Base-by-base conservation (phyloP, 768 basidiomycete species). In the Boletus pseudopeckii region DNA sequence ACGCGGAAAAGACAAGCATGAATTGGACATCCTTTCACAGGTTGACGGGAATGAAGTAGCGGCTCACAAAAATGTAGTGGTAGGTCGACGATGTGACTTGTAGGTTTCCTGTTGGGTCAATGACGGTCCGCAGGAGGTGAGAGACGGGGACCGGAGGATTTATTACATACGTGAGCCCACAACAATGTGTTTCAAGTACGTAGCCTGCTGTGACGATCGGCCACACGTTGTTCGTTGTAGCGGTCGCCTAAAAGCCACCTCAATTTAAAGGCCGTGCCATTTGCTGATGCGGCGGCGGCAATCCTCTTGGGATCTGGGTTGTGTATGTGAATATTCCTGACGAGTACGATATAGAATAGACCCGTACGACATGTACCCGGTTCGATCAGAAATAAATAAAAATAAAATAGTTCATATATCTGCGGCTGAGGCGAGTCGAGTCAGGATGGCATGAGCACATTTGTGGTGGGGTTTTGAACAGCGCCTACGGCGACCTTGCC, bases 181-280 rank as follows among this genome's bases (percentile, higher is more conserved):
- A 26, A 26, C 51, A 39, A n/a, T 43, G 60, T 9, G 56, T 50
- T 51, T 52, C 22, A 22, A 22, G 64, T 65, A 65, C 64, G 64
- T 65, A 67, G 38, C 44, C 43, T 42, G 40, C 50, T 64, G 54
- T 61, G 65, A 67, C 64, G 62, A 65, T 65, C 65, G 62, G 49
- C 51, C 15, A 49, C 61, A 60, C 41, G 57, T 53, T 55, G 53
- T 50, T 42, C 26, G 37, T 9, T 38, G 38, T 39, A 52, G 53
- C 50, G 53, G 58, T 66, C 62, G 59, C 59, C 36, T 62, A 61
- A 64, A 58, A 24, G 43, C 64, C 54, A 52, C 49, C 40, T 18
- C 51, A 50, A 45, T 53, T 48, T 33, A 28, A 52, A 41, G 55
- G 52, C 55, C 48, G 54, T 57, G 43, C 45, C 39, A 39, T 48